Evolutionary conservation across 306 rosid genomes (phyloP).

Genomic region (Acacia melanoxylon): DNA sequence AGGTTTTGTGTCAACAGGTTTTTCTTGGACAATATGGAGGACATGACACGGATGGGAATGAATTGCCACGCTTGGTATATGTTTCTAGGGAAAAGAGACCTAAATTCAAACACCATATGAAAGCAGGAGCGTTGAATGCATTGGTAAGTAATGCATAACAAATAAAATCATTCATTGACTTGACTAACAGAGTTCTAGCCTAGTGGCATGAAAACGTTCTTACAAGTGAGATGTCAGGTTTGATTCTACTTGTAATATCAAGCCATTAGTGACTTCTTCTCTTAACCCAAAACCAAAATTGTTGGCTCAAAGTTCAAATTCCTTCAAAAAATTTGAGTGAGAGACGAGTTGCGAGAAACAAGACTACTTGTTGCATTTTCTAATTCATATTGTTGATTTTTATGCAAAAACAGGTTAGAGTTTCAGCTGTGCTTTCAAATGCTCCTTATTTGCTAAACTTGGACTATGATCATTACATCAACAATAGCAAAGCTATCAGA

Average conservation of each 20-base stretch:
- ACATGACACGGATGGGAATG: constrained; percentile 53
- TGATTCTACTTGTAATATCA: no score
- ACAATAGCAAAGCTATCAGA: constrained; percentile 64
- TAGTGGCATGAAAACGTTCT: no score
- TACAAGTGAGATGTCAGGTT: no score
- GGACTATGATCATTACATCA: constrained; percentile 64
- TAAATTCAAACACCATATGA: constrained; percentile 62
- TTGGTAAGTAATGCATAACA: constrained; percentile 39
- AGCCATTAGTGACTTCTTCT: no score
- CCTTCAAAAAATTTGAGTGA: not conserved
- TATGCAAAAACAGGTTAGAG: constrained; percentile 55
- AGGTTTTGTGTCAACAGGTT: constrained; percentile 36
- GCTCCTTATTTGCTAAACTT: constrained; percentile 71
- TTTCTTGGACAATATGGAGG: constrained; percentile 61
- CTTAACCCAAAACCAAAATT: not conserved
- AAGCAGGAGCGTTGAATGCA: constrained; percentile 76
- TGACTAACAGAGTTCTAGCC: no score
- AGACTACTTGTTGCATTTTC: not conserved
- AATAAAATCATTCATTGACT: not conserved
- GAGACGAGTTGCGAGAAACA: not conserved
- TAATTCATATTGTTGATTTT: constrained; percentile 7
- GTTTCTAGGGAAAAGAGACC: constrained; percentile 75
- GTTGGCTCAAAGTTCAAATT: not conserved
- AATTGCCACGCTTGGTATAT: constrained; percentile 65
- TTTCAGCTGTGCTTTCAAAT: constrained; percentile 66